Conservation (phyloP, 495 filamentous ascomycete species). For the Penicillium herquei region DNA sequence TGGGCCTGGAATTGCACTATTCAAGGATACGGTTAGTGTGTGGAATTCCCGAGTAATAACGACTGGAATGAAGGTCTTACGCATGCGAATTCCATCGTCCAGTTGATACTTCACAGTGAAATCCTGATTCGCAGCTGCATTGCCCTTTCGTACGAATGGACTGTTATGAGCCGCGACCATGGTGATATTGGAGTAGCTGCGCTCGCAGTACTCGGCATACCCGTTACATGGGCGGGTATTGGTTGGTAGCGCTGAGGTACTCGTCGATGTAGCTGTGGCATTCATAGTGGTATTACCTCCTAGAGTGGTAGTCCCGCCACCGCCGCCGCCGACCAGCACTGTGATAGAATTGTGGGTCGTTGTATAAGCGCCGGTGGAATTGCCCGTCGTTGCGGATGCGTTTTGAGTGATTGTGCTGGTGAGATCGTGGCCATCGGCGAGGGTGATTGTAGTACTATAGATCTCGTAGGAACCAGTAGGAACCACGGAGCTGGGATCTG, state of each 20-base stretch:
- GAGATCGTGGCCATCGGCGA: constrained; percentile 23
- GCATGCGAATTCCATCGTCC: constrained; percentile 83
- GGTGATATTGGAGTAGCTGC: constrained; percentile 87
- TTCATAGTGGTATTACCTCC: constrained; percentile 46
- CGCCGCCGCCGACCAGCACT: constrained; percentile 36
- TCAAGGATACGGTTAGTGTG: background rate
- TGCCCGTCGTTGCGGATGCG: constrained; percentile 25
- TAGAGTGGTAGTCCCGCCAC: constrained; percentile 28
- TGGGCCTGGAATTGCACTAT: constrained; percentile 83
- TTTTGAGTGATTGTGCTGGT: constrained; percentile 19
- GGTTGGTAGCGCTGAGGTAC: constrained; percentile 47
- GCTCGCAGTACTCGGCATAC: constrained; percentile 77
- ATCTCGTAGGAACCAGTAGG: constrained; percentile 41
- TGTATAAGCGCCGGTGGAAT: constrained; percentile 31
- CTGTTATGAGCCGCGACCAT: constrained; percentile 86
- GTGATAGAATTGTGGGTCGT: constrained; percentile 37
- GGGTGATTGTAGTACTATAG: constrained; percentile 38
- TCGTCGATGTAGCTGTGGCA: constrained; percentile 34
- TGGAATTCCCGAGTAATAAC: background rate
- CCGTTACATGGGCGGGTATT: constrained; percentile 83
- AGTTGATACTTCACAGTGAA: constrained; percentile 70
- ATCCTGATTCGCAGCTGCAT: constrained; percentile 76
- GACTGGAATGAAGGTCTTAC: constrained; percentile 28
- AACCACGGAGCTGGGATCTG: constrained; percentile 9
- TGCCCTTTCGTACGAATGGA: constrained; percentile 68